Evolutionary conservation across 106 monocot genomes (phyloP).

Genomic region (Dioscorea dumetorum): DNA sequence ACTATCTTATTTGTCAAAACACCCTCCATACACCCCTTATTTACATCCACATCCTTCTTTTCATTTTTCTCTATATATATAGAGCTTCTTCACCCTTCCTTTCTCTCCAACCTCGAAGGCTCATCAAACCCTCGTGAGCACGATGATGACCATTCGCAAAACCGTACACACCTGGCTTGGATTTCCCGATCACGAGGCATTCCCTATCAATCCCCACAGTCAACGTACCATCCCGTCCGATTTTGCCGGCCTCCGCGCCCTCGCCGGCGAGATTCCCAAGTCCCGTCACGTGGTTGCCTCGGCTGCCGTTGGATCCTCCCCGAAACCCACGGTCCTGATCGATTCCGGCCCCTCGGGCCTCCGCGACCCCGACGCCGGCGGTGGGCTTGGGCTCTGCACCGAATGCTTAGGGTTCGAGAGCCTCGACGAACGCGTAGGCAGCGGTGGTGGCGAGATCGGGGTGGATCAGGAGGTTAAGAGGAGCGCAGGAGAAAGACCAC

Average conservation of each 20-base stretch:
- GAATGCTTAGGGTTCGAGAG: constrained; percentile 27
- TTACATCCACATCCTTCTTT: not conserved
- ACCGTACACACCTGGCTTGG: constrained; percentile 19
- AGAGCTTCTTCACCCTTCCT: not conserved
- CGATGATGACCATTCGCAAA: constrained; percentile 13
- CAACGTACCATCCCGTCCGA: constrained; percentile 2
- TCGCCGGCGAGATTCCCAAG: constrained; percentile 6
- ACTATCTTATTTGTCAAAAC: not conserved
- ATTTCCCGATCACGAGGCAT: constrained; percentile 5
- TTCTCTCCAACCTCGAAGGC: not conserved
- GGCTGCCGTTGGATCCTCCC: not conserved
- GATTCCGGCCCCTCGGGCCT: not conserved
- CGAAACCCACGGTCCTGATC: not conserved
- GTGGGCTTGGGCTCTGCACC: constrained; percentile 15
- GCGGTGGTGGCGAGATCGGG: not conserved
- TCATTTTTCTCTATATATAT: not conserved
- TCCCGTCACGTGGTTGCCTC: not conserved
- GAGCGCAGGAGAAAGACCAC: not conserved
- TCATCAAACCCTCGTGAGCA: not conserved
- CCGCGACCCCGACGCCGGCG: not conserved
- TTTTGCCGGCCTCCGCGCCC: constrained; percentile 14
- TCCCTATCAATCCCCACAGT: not conserved
- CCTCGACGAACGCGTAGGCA: constrained; percentile 5
- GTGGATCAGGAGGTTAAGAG: not conserved
- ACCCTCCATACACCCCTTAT: not conserved